Conservation (phyloP, 1,284 basidiomycete species). For the Ceratobasidium papillatum region DNA sequence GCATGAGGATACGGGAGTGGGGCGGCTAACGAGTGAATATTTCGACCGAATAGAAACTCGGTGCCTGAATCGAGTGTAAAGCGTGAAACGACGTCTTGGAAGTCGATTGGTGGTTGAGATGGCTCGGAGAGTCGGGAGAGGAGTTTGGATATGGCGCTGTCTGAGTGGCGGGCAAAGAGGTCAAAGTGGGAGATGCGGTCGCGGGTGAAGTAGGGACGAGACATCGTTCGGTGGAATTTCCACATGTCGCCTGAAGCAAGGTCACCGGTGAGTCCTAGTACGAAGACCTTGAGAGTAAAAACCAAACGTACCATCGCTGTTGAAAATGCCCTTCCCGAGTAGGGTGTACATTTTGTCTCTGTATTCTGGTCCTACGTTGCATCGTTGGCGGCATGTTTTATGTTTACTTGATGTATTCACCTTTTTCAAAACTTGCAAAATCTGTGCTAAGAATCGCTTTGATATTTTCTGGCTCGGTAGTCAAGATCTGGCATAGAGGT, state of each 20-base stretch:
- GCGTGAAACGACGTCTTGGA: constrained; percentile 39
- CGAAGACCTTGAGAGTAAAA: too few relatives aligned
- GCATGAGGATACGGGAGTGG: constrained; percentile 37
- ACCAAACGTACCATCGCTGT: constrained; percentile 33
- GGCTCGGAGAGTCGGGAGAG: constrained; percentile 32
- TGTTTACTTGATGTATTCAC: neutral
- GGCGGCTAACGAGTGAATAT: constrained; percentile 34
- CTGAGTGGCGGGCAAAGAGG: constrained; percentile 48
- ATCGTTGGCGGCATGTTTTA: neutral
- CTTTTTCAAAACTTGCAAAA: constrained; percentile 31
- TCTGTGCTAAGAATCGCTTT: constrained; percentile 31
- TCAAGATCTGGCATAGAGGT: neutral
- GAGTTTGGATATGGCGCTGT: constrained; percentile 43
- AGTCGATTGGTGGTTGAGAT: neutral
- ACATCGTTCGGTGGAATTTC: constrained; percentile 48
- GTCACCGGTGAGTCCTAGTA: too few relatives aligned
- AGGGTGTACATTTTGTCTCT: constrained; percentile 17
- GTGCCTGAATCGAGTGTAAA: constrained; percentile 44
- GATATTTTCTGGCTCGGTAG: constrained; percentile 15
- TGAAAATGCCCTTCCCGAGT: constrained; percentile 44
- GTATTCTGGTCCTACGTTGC: neutral
- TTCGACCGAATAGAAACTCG: constrained; percentile 44
- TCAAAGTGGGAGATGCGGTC: constrained; percentile 50
- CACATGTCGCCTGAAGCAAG: constrained; percentile 39
- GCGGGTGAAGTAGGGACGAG: constrained; percentile 50